phyloP scores from a whole-genome alignment of 768 basidiomycete species.

The Suillus alpinus region DNA sequence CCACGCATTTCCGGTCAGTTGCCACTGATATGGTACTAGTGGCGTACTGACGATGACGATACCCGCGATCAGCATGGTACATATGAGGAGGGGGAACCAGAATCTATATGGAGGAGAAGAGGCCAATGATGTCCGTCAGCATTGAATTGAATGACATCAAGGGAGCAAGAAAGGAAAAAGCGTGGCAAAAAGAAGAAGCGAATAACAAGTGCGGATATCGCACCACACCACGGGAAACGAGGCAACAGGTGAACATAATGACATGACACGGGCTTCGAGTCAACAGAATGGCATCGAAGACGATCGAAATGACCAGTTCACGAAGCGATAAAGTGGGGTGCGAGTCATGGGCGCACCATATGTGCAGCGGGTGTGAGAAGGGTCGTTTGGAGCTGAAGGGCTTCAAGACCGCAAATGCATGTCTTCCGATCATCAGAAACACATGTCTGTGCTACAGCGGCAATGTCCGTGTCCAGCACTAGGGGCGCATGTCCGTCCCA shows the following conservation, averaged over 20 bases:
- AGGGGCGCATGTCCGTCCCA: not conserved
- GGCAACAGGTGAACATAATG: not conserved
- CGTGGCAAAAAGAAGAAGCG: not conserved
- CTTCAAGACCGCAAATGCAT: not conserved
- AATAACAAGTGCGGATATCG: not conserved
- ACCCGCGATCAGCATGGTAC: slow-evolving; percentile 49
- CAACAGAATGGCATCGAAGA: not conserved
- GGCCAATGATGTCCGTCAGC: slow-evolving; percentile 14
- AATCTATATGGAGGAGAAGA: slow-evolving; percentile 19
- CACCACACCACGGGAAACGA: not conserved
- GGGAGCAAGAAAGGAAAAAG: not conserved
- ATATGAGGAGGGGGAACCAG: slow-evolving; percentile 42
- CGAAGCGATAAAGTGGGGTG: not conserved
- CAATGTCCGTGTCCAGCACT: not conserved
- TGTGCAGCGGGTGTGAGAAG: not conserved
- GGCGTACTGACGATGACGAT: slow-evolving; percentile 57
- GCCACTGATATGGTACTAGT: slow-evolving; percentile 65
- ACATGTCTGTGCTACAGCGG: not conserved
- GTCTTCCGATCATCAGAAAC: not conserved
- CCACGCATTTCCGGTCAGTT: slow-evolving; percentile 57
- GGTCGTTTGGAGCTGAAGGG: not conserved
- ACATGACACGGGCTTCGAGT: not conserved
- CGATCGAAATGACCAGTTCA: not conserved
- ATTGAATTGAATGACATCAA: slow-evolving; percentile 7
- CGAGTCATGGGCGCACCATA: not conserved